Conservation (phyloP, 202 grass and related monocot species). For the Schoenoplectus triqueter region DNA sequence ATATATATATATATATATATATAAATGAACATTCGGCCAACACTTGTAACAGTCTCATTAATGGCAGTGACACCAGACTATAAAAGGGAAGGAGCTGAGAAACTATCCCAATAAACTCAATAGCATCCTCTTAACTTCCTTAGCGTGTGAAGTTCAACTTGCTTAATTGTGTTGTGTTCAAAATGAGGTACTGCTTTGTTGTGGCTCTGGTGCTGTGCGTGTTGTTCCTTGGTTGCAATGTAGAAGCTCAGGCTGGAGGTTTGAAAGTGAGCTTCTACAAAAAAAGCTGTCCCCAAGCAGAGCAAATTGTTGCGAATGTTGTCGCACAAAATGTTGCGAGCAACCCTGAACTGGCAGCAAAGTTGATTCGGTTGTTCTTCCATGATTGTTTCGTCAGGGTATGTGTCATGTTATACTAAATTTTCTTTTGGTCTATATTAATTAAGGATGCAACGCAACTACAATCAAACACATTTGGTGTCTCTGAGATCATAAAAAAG, state of each 20-base stretch:
- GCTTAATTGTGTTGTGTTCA: neutral
- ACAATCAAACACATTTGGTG: neutral
- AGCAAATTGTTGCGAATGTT: slow-evolving; percentile 48
- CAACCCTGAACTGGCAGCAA: slow-evolving; percentile 52
- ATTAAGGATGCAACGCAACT: neutral
- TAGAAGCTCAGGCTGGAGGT: slow-evolving; percentile 17
- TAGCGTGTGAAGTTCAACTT: neutral
- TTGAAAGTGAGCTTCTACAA: slow-evolving; percentile 62
- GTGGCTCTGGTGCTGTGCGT: neutral
- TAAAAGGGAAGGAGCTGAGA: slow-evolving; percentile 25
- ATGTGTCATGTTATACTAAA: neutral
- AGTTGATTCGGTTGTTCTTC: slow-evolving; percentile 77
- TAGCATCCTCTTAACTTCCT: neutral
- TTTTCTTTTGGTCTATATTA: neutral
- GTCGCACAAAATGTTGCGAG: slow-evolving; percentile 43
- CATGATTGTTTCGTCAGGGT: slow-evolving; percentile 93
- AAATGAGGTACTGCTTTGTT: slow-evolving; percentile 28
- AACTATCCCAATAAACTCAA: neutral
- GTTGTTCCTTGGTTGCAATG: slow-evolving; percentile 26
- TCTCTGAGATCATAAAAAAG: neutral
- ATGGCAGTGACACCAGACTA: neutral
- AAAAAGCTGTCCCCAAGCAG: slow-evolving; percentile 57
- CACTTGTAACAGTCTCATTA: neutral
- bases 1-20: neutral
- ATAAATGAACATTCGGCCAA: neutral